Percentiles rank a stretch among this genome's conserved stretches.
These are phyloP conservation scores for Chionographis japonica DNA, from an alignment of 106 monocot species.

Conservation along the genomic window DNA sequence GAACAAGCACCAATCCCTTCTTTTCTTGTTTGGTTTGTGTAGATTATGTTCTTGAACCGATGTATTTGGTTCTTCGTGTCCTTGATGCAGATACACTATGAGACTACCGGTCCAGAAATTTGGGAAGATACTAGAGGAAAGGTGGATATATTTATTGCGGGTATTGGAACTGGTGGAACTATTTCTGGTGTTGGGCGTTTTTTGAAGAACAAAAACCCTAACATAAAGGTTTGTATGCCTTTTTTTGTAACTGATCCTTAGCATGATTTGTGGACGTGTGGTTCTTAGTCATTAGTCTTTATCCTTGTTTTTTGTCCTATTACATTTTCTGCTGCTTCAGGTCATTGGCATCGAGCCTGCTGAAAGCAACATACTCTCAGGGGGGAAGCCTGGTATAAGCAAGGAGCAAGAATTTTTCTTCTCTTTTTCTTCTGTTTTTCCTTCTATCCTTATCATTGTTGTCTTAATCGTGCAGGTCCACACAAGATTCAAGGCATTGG, in stretches of 20 bases:
- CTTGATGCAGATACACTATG: slow-evolving; percentile 67
- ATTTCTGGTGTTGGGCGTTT: slow-evolving; percentile 86
- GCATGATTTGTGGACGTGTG: not conserved
- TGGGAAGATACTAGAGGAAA: slow-evolving; percentile 96
- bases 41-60: not conserved
- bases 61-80: not conserved
- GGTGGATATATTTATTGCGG: slow-evolving; percentile 90
- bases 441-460: not conserved
- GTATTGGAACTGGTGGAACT: slow-evolving; percentile 97
- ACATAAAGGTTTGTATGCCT: slow-evolving; percentile 57
- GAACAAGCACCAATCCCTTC: not conserved
- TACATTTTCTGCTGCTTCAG: slow-evolving; percentile 23
- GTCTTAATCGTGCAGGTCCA: slow-evolving; percentile 51
- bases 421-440: not conserved
- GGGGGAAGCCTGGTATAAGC: slow-evolving; percentile 88
- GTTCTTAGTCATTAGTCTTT: not conserved
- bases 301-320: not conserved
- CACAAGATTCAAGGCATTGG: slow-evolving; percentile 99
- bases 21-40: not conserved
- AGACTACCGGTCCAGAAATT: slow-evolving; percentile 96
- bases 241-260: not conserved
- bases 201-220: slow-evolving; percentile 82
- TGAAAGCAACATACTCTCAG: slow-evolving; percentile 95
- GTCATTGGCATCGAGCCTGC: slow-evolving; percentile 93
- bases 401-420: not conserved